Base-by-base conservation (phyloP, 2,329 filamentous ascomycete species). In the Arthrocladium fulminans region DNA sequence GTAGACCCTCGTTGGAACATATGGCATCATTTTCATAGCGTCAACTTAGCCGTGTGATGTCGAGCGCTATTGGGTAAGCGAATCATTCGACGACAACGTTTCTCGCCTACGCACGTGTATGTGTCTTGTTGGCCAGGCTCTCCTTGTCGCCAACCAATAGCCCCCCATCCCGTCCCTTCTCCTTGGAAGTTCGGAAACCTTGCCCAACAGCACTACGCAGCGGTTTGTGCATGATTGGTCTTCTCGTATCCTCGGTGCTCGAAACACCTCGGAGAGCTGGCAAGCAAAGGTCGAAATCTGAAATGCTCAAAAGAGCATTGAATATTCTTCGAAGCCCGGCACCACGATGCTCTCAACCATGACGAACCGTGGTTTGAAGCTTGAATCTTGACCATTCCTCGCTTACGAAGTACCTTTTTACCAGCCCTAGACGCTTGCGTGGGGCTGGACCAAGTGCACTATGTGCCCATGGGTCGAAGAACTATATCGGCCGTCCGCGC, bases 251-350 rank as follows among this genome's bases (percentile, higher is more conserved):
- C 22, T 19, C 12, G 15, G 12, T 23, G n/a, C 19, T 17, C 15
- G 19, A 13, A 22, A 19, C 22, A 15, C 5, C 13, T 29, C 20
- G 3, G 12, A 38, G 12, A n/a, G 13, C 23, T 12, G 30, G 24
- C 32, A 39, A 27, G 44, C 38, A n/a, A 38, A 9, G 19, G 23
- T 38, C 44, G 23, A 44, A 47, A 3, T 47, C 30, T 29, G 34
- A 20, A 29, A 37, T 39, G 24, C 44, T 47, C 44, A 23, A 47
- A 47, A 6, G 39, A 37, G 32, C 20, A 29, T 39, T 38, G 20
- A 38, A 19, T 19, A 38, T 39, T 38, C 23, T 13, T 15, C 17
- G 22, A 44, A 9, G 25, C 39, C 15, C 23, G 13, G 39, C 3
- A 19, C 9, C 27, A 13, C 39, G 24, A 22, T 29, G 24, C n/a